Evolutionary conservation across 345 rosid species (phyloP), one percentile per base, ranked within the genome.

Genomic region (Eucalyptus tenuipes): DNA sequence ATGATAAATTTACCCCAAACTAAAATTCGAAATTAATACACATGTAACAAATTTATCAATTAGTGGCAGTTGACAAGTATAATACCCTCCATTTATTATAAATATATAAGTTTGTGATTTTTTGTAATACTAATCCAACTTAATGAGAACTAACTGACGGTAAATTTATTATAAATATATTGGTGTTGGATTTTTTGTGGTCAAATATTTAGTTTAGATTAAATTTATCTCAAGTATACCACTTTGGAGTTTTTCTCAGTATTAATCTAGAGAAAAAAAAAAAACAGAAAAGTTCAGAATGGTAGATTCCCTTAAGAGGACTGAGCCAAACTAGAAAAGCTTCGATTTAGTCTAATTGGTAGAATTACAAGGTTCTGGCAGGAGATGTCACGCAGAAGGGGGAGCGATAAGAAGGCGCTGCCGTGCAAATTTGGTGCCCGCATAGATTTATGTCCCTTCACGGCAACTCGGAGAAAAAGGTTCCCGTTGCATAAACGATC

Each of bases 91-190:
- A 17, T 52, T 52, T 52, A 52, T 52, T 0, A 52, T 20, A 17
- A 1, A 52, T 52, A 1, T 17, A 50, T 50, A 0, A 0, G 0
- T 50, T 50, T 50, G 2, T 50, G 1, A 50, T 3, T 52, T 52
- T 52, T 52, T 18, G 1, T 52, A 0, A 52, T 20, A 52, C 1
- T 20, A 8, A 52, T 18, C 0, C 0, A 1, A 20, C 0, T 52
- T 52, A 20, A 52, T 1, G 1, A 52, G 1, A 52, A 52, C 0
- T 52, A 18, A 50, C 0, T 1, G 2, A 52, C 0, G 18, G 2
- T 20, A 8, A 52, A 52, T 52, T 20, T 52, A 0, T 52, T 0
- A 52, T 20, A 52, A 52, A 52, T 8, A 52, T 18, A 18, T 1
- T 7, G 3, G 0, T 52, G 18, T 52, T 18, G 1, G 8, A 18